phyloP scores from a whole-genome alignment of 2,329 filamentous ascomycete species.

The Biscogniauxia marginata region DNA sequence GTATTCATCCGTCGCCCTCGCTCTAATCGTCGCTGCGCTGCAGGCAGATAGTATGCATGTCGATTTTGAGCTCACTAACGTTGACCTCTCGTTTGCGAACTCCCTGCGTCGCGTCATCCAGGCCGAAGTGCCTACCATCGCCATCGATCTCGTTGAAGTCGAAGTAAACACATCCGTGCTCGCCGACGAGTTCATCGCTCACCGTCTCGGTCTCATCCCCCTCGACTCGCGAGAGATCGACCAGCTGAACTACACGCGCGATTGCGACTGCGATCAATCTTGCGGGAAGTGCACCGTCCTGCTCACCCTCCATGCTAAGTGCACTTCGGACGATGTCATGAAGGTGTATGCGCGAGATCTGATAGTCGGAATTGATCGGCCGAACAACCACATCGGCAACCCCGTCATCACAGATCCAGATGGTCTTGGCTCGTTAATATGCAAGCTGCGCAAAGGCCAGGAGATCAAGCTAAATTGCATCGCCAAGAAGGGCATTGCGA shows the following conservation, averaged over 20 bases:
- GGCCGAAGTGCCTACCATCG: constrained; percentile 90
- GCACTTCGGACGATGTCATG: constrained; percentile 83
- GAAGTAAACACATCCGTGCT: constrained; percentile 93
- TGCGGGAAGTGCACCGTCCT: constrained; percentile 90
- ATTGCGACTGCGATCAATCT: constrained; percentile 95
- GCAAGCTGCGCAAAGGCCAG: constrained; percentile 86
- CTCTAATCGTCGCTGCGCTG: constrained; percentile 20
- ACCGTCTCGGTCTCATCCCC: constrained; percentile 87
- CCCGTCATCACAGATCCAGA: constrained; percentile 84
- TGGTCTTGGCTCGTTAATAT: constrained; percentile 78
- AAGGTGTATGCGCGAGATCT: constrained; percentile 91
- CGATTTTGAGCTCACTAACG: constrained; percentile 87
- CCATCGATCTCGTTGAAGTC: constrained; percentile 92
- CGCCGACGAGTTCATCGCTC: constrained; percentile 92
- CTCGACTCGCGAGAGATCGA: constrained; percentile 82
- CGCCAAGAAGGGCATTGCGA: constrained; percentile 97
- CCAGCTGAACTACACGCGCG: constrained; percentile 80
- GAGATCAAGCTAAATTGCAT: constrained; percentile 88
- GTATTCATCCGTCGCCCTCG: constrained; percentile 1
- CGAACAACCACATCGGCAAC: constrained; percentile 72
- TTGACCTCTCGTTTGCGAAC: constrained; percentile 91
- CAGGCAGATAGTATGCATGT: constrained; percentile 79
- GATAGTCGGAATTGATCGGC: constrained; percentile 66
- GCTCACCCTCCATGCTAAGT: constrained; percentile 80
- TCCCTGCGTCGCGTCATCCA: constrained; percentile 87